These are phyloP conservation scores for Raphanus raphanistrum DNA, from an alignment of 345 rosid genomes.

Conservation along the genomic window DNA sequence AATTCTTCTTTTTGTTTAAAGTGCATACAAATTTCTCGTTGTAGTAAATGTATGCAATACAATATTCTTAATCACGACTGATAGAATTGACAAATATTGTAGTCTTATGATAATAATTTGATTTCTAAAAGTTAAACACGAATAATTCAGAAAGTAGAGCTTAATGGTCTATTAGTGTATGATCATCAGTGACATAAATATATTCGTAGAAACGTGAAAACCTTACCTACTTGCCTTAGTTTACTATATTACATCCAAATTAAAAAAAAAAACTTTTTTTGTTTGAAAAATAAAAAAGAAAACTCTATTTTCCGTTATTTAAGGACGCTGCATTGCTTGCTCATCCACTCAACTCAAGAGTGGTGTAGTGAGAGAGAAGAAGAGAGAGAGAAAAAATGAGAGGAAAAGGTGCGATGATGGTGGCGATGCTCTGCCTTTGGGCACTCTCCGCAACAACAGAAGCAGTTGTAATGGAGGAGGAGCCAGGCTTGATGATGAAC, in stretches of 20 bases:
- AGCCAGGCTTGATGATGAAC: constrained; percentile 73
- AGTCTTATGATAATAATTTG: neutral
- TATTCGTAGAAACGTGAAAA: neutral
- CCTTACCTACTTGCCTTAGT: constrained; percentile 27
- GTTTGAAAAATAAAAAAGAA: constrained; percentile 5
- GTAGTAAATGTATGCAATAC: neutral
- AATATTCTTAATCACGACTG: constrained; percentile 4
- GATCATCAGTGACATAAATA: neutral
- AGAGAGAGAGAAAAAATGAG: constrained; percentile 41
- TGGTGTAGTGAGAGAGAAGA: constrained; percentile 22
- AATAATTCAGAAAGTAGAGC: constrained; percentile 12
- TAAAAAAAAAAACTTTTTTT: neutral
- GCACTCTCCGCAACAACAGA: constrained; percentile 52
- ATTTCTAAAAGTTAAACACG: constrained; percentile 13
- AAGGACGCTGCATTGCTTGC: constrained; percentile 28
- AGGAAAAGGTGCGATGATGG: constrained; percentile 44
- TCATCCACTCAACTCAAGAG: constrained; percentile 30
- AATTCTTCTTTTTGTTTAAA: neutral
- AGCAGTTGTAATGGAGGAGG: constrained; percentile 46
- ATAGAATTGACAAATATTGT: neutral
- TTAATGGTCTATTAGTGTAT: constrained; percentile 6
- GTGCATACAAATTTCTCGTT: neutral
- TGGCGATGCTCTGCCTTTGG: constrained; percentile 48
- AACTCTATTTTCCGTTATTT: constrained; percentile 27
- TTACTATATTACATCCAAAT: constrained; percentile 16